Evolutionary conservation across 192 early-diverging fungal species (phyloP), one percentile per base, ranked within the genome.

Genomic region (Haplosporangium gracile): DNA sequence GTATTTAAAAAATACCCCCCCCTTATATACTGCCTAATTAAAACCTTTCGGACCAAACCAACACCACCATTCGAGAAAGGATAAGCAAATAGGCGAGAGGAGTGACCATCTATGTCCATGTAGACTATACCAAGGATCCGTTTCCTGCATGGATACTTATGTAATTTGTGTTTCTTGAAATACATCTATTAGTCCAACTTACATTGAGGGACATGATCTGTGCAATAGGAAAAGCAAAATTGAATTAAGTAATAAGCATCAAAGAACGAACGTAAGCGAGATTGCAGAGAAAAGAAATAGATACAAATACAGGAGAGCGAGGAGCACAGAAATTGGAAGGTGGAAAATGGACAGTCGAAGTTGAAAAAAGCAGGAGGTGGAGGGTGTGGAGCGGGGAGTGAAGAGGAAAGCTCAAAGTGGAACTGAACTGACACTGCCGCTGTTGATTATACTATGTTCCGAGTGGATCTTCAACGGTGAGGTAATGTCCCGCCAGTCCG

Each of bases 1-100:
- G 5, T 51, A 74, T 51, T 34, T 74, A 74, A 55, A 18, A 36
- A 47, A 43, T 11, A 6, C 8, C n/a, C n/a, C n/a, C n/a, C n/a
- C n/a, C n/a, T n/a, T n/a, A 57, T 65, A 65, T 65, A 65, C 60
- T 29, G 32, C 29, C 60, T 65, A 65, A 65, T 65, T 65, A 65
- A 63, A 65, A 65, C 10, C 6, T 11, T 45, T 15, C 43, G 43
- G 10, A 16, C 60, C 60, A 26, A 29, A 10, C n/a, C 57, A 57
- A n/a, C 13, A 32, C n/a, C 60, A 32, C 13, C 60, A 32, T 15
- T 65, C 26, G 13, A 65, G 6, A 57, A 26, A 8, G 55, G 22
- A 65, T 13, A 65, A 3, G 13, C 29, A 11, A 60, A 36, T 36
- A 26, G 55, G 9, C 2, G 10, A 65, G 60, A 65, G 60, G 60